phyloP scores from a whole-genome alignment of 306 rosid species.

The Lathyrus oleraceus region DNA sequence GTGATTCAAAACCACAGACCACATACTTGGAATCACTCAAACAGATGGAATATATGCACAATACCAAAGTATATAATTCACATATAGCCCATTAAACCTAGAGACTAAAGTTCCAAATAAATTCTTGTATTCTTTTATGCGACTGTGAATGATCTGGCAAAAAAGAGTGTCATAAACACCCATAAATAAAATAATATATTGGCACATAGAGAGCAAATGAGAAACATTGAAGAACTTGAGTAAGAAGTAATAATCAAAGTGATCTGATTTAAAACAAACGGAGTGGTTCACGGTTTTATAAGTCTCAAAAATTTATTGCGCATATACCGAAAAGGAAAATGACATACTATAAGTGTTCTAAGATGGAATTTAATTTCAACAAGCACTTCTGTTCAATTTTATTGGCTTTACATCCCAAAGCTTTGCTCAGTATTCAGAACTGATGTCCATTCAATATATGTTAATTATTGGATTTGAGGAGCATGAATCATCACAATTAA shows the following conservation, averaged over 20 bases:
- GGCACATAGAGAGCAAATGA: too few species aligned
- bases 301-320: too few species aligned
- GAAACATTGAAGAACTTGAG: too few species aligned
- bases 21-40: not conserved
- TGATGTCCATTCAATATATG: not conserved
- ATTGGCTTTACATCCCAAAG: not conserved
- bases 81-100: constrained; percentile 9
- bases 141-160: not conserved
- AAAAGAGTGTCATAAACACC: not conserved
- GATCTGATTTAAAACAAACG: too few species aligned
- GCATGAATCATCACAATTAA: not conserved
- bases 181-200: not conserved
- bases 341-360: not conserved
- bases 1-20: constrained; percentile 20
- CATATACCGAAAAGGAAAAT: too few species aligned
- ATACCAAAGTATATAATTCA: constrained; percentile 6
- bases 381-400: not conserved
- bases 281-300: too few species aligned
- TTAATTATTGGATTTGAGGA: not conserved
- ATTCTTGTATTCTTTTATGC: not conserved
- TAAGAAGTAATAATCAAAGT: too few species aligned
- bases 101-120: not conserved
- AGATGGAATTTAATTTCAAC: not conserved
- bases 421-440: not conserved
- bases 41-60: not conserved